Evolutionary conservation across 192 early-diverging fungal species (phyloP).

Genomic region (Linnemannia elongata): DNA sequence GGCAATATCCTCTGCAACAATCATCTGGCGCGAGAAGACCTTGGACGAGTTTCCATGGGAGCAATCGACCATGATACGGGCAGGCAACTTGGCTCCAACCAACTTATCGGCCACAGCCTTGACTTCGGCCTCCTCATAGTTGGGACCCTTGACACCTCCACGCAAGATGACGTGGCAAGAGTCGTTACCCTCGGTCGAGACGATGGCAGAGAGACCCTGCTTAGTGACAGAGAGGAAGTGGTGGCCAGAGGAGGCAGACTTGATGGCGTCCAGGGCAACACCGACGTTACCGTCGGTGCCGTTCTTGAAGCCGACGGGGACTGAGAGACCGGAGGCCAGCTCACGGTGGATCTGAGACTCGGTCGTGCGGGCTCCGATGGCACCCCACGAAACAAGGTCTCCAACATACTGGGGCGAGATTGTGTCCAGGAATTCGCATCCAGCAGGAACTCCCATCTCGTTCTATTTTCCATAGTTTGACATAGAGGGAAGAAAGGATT

Average conservation of each 20-base stretch:
- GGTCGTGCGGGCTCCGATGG: constrained; percentile 87
- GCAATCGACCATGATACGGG: constrained; percentile 93
- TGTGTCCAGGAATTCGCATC: constrained; percentile 84
- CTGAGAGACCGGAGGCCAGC: constrained; percentile 84
- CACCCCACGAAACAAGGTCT: constrained; percentile 83
- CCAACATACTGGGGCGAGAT: constrained; percentile 88
- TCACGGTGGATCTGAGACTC: constrained; percentile 89
- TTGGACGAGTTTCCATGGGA: constrained; percentile 96
- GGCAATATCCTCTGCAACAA: constrained; percentile 75
- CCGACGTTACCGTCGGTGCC: constrained; percentile 84
- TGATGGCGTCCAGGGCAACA: constrained; percentile 94
- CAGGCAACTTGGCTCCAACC: constrained; percentile 67
- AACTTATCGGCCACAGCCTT: constrained; percentile 69
- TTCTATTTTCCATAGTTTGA: constrained; percentile 51
- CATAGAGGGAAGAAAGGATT: neutral
- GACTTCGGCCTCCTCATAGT: constrained; percentile 86
- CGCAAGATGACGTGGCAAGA: constrained; percentile 95
- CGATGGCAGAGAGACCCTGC: constrained; percentile 86
- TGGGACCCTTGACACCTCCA: constrained; percentile 89
- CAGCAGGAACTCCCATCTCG: constrained; percentile 80
- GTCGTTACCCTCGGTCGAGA: constrained; percentile 91
- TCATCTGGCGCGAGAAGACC: constrained; percentile 85
- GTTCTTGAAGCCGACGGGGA: constrained; percentile 88
- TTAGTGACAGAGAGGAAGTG: constrained; percentile 90
- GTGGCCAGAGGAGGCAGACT: constrained; percentile 82